A percentile compares a stretch with the other conserved stretches of the same genome.
These are phyloP conservation scores for Colletotrichum paranaense DNA, from an alignment of 2,329 filamentous ascomycete species.

Conservation along the genomic window DNA sequence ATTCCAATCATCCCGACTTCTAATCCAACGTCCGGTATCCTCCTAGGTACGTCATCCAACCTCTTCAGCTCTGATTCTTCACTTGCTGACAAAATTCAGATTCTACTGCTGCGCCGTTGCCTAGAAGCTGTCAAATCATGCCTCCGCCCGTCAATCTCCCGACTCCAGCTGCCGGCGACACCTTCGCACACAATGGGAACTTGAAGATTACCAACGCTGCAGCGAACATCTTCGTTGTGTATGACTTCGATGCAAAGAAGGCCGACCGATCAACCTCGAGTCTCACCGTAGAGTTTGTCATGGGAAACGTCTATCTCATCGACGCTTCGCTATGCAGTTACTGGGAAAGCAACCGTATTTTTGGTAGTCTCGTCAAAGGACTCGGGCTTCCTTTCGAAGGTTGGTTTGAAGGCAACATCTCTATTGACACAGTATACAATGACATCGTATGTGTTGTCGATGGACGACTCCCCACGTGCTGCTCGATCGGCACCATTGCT, in stretches of 20 bases:
- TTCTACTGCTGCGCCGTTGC: background rate
- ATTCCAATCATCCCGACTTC: background rate
- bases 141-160: background rate
- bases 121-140: background rate
- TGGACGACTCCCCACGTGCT: background rate
- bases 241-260: background rate
- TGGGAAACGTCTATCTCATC: conserved; percentile 25
- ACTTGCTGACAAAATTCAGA: background rate
- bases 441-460: conserved; percentile 18
- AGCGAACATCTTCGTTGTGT: conserved; percentile 18
- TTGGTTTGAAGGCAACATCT: background rate
- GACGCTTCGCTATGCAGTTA: background rate
- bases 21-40: background rate
- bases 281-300: conserved; percentile 11
- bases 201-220: conserved; percentile 17
- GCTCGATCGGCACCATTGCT: conserved; percentile 15
- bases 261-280: background rate
- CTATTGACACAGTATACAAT: conserved; percentile 18
- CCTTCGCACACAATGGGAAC: background rate
- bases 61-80: background rate
- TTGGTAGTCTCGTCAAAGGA: conserved; percentile 21
- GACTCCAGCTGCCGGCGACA: conserved; percentile 7
- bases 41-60: background rate
- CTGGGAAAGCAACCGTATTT: background rate
- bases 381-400: conserved; percentile 10